Percentiles rank a stretch among this genome's conserved stretches.
phyloP scores from a whole-genome alignment of 768 basidiomycete genomes.

The Atractiella rhizophila region DNA sequence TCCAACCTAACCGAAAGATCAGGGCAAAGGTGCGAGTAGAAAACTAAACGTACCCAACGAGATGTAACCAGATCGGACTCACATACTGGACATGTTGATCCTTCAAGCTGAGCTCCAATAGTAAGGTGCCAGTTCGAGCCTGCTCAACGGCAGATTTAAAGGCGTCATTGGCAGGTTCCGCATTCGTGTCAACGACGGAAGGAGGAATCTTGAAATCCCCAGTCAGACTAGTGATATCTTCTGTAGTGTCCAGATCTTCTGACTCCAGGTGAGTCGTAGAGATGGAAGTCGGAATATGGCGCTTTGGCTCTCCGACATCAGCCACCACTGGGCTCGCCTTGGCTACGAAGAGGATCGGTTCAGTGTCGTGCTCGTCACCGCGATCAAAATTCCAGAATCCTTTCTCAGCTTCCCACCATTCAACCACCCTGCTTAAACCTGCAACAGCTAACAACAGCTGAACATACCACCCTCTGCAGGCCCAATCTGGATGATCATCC shows the following conservation, averaged over 20 bases:
- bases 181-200: background rate
- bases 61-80: slow-evolving; percentile 80
- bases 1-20: slow-evolving; percentile 35
- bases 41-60: slow-evolving; percentile 46
- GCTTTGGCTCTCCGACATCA: slow-evolving; percentile 34
- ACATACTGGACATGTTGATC: slow-evolving; percentile 88
- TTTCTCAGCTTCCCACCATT: slow-evolving; percentile 90
- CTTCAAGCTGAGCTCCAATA: slow-evolving; percentile 77
- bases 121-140: slow-evolving; percentile 83
- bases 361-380: slow-evolving; percentile 44
- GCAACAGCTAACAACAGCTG: slow-evolving; percentile 87
- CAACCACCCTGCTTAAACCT: slow-evolving; percentile 80
- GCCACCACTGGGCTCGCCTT: slow-evolving; percentile 46
- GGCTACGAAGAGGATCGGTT: slow-evolving; percentile 75
- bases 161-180: background rate
- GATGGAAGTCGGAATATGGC: slow-evolving; percentile 20
- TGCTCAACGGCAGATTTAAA: slow-evolving; percentile 73
- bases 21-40: background rate
- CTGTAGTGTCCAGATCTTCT: background rate
- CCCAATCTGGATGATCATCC: slow-evolving; percentile 97
- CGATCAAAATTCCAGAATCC: slow-evolving; percentile 99
- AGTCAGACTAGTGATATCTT: background rate
- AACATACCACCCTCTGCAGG: slow-evolving; percentile 92
- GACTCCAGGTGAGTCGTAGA: background rate
- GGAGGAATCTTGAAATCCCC: slow-evolving; percentile 3